Evolutionary conservation across 1,284 basidiomycete species (phyloP), one percentile per base, ranked within the genome.

Genomic region (Leccinum proliferum): DNA sequence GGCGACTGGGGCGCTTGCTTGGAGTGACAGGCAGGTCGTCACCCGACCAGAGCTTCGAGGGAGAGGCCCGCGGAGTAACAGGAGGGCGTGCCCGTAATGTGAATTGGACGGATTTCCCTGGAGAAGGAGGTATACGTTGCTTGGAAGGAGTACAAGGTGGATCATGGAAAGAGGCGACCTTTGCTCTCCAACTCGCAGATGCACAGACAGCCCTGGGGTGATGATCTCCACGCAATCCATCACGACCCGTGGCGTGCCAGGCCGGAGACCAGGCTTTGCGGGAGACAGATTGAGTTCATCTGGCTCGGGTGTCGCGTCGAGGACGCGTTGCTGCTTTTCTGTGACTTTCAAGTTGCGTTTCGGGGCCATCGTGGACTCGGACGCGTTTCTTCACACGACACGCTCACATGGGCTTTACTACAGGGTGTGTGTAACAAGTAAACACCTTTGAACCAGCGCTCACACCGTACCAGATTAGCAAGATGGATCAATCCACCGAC

Each of bases 401-500:
- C 37, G 65, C 64, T 64, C 62, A 64, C 83, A 87, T 88, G 86
- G 87, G 87, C 21, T 85, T 87, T 60, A 88, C 86, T 60, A 88
- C 86, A 62, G 86, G 84, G 85, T 86, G 68, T 52, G 71, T 70
- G 58, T 18, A 34, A 29, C 10, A 55, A 10, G 48, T 57, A 2
- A 48, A 37, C 34, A 21, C 37, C 9, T 7, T 52, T 35, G 43
- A 63, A 48, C 37, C 55, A 58, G 58, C 62, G 64, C 63, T 18
- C 18, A 61, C 63, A 32, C 6, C 65, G 62, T 50, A 58, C 10
- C 67, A 91, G 89, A 50, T 75, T 92, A 58, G 90, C 88, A 56
- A 82, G 90, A 67, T 92, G 90, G 90, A 81, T 84, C 21, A 90
- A 92, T 74, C 88, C 90, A 14, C 90, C 89, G 8, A 80, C 86